A percentile compares a stretch with the other conserved stretches of the same genome.
phyloP scores from a whole-genome alignment of 2,329 filamentous ascomycete species.

The Fusarium zealandicum region DNA sequence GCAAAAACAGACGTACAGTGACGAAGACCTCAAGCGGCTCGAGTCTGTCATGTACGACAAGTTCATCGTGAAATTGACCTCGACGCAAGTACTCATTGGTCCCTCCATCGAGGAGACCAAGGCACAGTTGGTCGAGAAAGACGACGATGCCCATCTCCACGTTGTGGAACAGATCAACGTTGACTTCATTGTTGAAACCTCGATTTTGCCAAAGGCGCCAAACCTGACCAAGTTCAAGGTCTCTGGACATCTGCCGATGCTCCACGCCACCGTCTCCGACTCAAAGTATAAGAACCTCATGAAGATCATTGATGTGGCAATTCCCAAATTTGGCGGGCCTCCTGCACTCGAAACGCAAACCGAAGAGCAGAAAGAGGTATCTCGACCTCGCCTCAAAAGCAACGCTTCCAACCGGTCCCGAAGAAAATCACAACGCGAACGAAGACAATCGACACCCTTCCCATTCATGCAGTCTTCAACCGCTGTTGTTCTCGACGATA shows the following conservation, averaged over 20 bases:
- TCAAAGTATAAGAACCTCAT: slow-evolving; percentile 97
- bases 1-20: slow-evolving; percentile 84
- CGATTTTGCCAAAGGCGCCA: slow-evolving; percentile 94
- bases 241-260: slow-evolving; percentile 87
- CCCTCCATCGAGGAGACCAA: slow-evolving; percentile 92
- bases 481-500: slow-evolving; percentile 81
- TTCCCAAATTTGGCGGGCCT: slow-evolving; percentile 76
- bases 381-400: slow-evolving; percentile 56
- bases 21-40: slow-evolving; percentile 85
- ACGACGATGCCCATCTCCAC: slow-evolving; percentile 76
- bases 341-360: slow-evolving; percentile 35
- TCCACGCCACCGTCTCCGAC: slow-evolving; percentile 92
- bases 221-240: slow-evolving; percentile 92
- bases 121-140: slow-evolving; percentile 74
- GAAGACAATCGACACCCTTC: slow-evolving; percentile 74
- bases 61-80: slow-evolving; percentile 90
- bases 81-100: slow-evolving; percentile 94
- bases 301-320: slow-evolving; percentile 93
- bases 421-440: slow-evolving; percentile 54
- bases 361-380: slow-evolving; percentile 35
- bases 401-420: slow-evolving; percentile 55
- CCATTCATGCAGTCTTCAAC: slow-evolving; percentile 75
- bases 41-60: slow-evolving; percentile 98
- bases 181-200: slow-evolving; percentile 94
- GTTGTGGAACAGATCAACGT: slow-evolving; percentile 97